Percentiles rank a stretch among this genome's conserved stretches.
phyloP scores from a whole-genome alignment of 768 basidiomycete genomes.

The Naganishia antarctica region DNA sequence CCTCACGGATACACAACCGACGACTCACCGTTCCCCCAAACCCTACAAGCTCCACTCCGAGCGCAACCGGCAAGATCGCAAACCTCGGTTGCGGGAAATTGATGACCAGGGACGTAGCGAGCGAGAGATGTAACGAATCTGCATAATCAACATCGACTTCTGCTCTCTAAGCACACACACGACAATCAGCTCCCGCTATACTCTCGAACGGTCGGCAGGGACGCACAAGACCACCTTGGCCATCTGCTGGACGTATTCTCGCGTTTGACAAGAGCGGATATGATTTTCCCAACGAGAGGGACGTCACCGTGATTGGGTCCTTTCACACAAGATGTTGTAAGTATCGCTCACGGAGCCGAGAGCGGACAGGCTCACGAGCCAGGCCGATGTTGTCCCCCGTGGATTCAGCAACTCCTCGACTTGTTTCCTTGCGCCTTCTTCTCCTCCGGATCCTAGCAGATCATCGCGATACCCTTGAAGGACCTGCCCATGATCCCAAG shows the following conservation, averaged over 20 bases:
- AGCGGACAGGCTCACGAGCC: conserved; percentile 9
- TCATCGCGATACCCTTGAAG: conserved; percentile 69
- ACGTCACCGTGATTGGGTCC: conserved; percentile 82
- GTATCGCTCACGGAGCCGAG: neutral
- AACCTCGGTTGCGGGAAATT: conserved; percentile 53
- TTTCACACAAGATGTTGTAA: conserved; percentile 40
- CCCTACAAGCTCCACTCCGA: conserved; percentile 79
- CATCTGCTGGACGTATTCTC: conserved; percentile 54
- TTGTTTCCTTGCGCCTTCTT: conserved; percentile 71
- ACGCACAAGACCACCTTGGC: conserved; percentile 48
- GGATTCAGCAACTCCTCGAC: conserved; percentile 77
- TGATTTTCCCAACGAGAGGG: conserved; percentile 72
- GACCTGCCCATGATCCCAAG: conserved; percentile 56
- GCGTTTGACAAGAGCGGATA: conserved; percentile 76
- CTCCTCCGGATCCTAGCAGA: conserved; percentile 65
- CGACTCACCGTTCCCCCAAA: conserved; percentile 66
- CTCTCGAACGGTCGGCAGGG: neutral
- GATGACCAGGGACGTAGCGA: conserved; percentile 51
- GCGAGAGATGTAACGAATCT: conserved; percentile 68
- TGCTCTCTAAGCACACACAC: conserved; percentile 58
- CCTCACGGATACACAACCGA: too few relatives aligned
- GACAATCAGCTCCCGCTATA: neutral
- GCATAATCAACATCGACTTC: conserved; percentile 79
- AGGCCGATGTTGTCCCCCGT: conserved; percentile 53
- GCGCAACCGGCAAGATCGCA: conserved; percentile 57